Evolutionary conservation across 805 yeast genomes (phyloP).

Genomic region (Cyberlindnera mississippiensis): DNA sequence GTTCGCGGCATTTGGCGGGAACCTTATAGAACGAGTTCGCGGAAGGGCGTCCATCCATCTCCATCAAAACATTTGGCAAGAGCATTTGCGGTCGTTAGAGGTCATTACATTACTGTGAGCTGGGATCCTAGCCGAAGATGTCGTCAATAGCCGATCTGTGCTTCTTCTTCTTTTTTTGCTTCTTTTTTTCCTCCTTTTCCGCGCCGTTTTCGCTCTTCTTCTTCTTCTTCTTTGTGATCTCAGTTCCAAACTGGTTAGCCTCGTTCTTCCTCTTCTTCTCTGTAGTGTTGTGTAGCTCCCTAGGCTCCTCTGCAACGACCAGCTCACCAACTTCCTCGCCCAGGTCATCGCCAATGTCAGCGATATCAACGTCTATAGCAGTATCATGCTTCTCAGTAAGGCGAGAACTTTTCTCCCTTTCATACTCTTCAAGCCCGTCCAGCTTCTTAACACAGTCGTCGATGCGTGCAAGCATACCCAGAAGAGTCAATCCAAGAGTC

Average conservation of each 20-base stretch:
- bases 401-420: not conserved
- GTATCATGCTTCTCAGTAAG: not conserved
- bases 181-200: slow-evolving; percentile 5
- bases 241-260: not conserved
- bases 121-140: slow-evolving; percentile 52
- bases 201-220: slow-evolving; percentile 6
- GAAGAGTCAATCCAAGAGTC: slow-evolving; percentile 62
- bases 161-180: slow-evolving; percentile 41
- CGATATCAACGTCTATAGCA: slow-evolving; percentile 1
- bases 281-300: not conserved
- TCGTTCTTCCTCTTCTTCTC: slow-evolving; percentile 3
- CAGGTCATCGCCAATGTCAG: slow-evolving; percentile 6
- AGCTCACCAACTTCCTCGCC: slow-evolving; percentile 34
- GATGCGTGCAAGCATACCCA: slow-evolving; percentile 53
- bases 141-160: slow-evolving; percentile 62
- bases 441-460: slow-evolving; percentile 20
- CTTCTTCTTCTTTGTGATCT: slow-evolving; percentile 3
- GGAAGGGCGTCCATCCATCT: too few relatives aligned
- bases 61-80: too few relatives aligned
- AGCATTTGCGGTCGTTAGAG: too few relatives aligned
- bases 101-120: not conserved
- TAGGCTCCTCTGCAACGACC: not conserved
- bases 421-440: slow-evolving; percentile 11
- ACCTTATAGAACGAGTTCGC: too few relatives aligned
- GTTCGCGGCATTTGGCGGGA: too few relatives aligned